These are phyloP conservation scores for Mortierella sp. DNA, from an alignment of 371 early-diverging fungal genomes.

Conservation along the genomic window DNA sequence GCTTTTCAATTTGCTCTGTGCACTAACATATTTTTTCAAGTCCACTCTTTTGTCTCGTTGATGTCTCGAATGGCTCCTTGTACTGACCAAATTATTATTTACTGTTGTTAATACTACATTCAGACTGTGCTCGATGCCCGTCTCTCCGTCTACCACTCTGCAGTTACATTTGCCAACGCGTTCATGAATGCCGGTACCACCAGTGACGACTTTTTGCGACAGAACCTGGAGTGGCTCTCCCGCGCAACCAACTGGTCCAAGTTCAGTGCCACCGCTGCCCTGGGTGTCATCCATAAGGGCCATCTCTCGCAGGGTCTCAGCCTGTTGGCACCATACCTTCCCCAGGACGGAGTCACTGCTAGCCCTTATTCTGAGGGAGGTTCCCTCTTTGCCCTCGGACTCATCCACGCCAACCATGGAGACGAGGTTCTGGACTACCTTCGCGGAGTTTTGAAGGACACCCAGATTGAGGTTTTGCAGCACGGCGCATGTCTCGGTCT, in stretches of 20 bases:
- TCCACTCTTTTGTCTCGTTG: too few relatives aligned
- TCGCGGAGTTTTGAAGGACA: constrained; percentile 82
- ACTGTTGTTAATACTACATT: not conserved
- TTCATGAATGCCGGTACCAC: constrained; percentile 99
- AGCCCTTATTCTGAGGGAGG: constrained; percentile 98
- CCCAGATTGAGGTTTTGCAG: constrained; percentile 93
- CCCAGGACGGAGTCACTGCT: constrained; percentile 88
- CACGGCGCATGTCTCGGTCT: constrained; percentile 99
- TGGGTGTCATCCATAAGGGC: constrained; percentile 99
- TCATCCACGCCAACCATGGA: constrained; percentile 97
- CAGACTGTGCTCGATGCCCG: constrained; percentile 90
- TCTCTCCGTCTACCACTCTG: constrained; percentile 93
- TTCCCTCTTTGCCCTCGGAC: constrained; percentile 97
- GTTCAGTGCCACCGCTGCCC: constrained; percentile 98
- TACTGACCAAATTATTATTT: too few relatives aligned
- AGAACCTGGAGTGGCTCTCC: constrained; percentile 98
- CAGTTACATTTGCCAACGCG: constrained; percentile 98
- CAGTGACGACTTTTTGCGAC: constrained; percentile 97
- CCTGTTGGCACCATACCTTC: constrained; percentile 93
- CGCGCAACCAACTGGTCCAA: constrained; percentile 99
- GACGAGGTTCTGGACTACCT: constrained; percentile 88
- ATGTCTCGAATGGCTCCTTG: too few relatives aligned
- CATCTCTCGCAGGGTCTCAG: constrained; percentile 90
- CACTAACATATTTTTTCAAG: too few relatives aligned
- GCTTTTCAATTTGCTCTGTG: not conserved